Evolutionary conservation across 108 stramenopile genomes (phyloP), one percentile per base, ranked within the genome.

Genomic region (Cyclotella choctawhatcheeana): DNA sequence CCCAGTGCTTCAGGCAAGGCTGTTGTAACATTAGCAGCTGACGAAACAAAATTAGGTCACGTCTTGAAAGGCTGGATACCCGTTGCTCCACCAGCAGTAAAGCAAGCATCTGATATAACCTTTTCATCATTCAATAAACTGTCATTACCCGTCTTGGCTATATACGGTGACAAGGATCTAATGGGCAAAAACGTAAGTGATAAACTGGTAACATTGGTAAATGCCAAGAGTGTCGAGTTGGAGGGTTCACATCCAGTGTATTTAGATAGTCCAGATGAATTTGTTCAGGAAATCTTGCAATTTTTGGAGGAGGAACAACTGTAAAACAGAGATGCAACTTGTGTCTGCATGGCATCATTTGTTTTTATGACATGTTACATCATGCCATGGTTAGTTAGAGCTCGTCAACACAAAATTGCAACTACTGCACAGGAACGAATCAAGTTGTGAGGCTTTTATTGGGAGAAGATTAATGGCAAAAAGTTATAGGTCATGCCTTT

Each of bases 1-100:
- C 93, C 93, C 22, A 90, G 89, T 29, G 90, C 90, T 17, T 90
- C 89, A 5, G 93, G 93, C 3, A 73, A 82, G n/a, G 58, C 86
- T 22, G 76, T 94, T 14, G 63, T 84, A 0, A 76, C 82, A 83
- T 55, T 88, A 2, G 69, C 51, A 26, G 63, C 62, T 52, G 43
- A 66, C 50, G 48, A 76, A 12, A 43, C 18, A 18, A 52, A 61
- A 32, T 59, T 86, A 51, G 30, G 22, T 10, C 43, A 43, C 13
- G 76, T 72, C 12, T 64, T 90, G 34, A 60, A 74, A 8, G 44
- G 50, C 0, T 94, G 93, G 93, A 88, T 94, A 33, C 89, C 93
- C 8, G 88, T 94, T 17, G 93, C 93, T 21, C 53, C 81, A 50
- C 31, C 40, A 25, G 54, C 87, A 14, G 85, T 88, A 8, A 31